Conservation (phyloP, 1,284 basidiomycete genomes). For the Apiotrichum porosum region DNA sequence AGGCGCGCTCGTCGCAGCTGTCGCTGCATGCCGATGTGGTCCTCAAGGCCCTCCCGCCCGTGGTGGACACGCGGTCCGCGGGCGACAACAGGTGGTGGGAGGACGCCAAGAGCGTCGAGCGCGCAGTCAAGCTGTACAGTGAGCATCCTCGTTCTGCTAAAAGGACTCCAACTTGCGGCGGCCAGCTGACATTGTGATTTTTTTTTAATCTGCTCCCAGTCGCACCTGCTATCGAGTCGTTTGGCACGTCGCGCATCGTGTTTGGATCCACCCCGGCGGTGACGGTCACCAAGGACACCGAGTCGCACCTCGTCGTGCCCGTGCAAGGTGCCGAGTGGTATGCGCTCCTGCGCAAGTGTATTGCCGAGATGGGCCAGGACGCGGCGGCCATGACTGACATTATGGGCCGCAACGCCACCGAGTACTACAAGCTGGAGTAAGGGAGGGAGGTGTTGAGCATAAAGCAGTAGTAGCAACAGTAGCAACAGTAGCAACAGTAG, state of each 20-base stretch:
- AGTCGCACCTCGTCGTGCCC: constrained; percentile 43
- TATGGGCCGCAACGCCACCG: constrained; percentile 33
- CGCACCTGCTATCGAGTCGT: constrained; percentile 58
- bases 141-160: too few species aligned
- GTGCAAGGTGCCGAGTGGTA: constrained; percentile 66
- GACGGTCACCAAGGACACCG: constrained; percentile 6
- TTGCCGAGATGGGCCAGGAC: constrained; percentile 76
- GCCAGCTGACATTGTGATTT: not conserved
- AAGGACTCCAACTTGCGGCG: not conserved
- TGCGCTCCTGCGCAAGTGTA: constrained; percentile 67
- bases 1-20: constrained; percentile 66
- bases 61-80: constrained; percentile 55
- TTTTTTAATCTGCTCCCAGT: too few species aligned
- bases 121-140: constrained; percentile 84
- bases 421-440: constrained; percentile 1
- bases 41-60: constrained; percentile 74
- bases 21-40: constrained; percentile 71
- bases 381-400: constrained; percentile 59
- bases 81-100: constrained; percentile 42
- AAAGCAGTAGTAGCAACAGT: too few species aligned
- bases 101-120: constrained; percentile 64
- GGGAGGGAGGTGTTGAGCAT: not conserved
- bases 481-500: too few species aligned
- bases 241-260: constrained; percentile 58
- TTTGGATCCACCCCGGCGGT: constrained; percentile 55